phyloP scores from a whole-genome alignment of 805 yeast species.

The Myxozyma kluyveri region DNA sequence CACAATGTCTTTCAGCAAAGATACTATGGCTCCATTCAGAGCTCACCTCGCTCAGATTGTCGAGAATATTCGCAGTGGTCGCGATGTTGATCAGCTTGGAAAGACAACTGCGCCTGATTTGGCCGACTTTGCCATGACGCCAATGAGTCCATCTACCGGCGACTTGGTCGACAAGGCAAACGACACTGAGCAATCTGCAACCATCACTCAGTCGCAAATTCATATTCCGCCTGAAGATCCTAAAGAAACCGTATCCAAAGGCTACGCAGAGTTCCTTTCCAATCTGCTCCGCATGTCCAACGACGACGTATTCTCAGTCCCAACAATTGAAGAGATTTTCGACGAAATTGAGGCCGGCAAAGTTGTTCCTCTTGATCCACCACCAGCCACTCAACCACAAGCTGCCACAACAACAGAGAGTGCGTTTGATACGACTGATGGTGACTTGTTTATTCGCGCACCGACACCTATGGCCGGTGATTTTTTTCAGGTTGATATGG shows the following conservation, averaged over 20 bases:
- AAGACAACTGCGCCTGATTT: background rate
- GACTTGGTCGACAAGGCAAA: background rate
- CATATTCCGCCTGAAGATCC: too few relatives aligned
- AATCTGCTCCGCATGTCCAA: background rate
- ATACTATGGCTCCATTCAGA: background rate
- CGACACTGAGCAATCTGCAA: background rate
- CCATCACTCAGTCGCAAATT: background rate
- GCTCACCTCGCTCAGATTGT: background rate
- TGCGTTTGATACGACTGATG: too few relatives aligned
- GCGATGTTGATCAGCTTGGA: background rate
- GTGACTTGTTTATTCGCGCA: too few relatives aligned
- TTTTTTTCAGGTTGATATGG: too few relatives aligned
- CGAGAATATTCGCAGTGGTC: background rate
- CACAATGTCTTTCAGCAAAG: too few relatives aligned
- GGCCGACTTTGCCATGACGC: too few relatives aligned
- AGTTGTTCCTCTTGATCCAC: too few relatives aligned
- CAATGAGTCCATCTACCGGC: background rate
- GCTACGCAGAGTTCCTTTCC: background rate
- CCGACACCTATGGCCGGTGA: too few relatives aligned
- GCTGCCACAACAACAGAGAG: too few relatives aligned
- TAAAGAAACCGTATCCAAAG: background rate
- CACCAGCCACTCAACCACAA: too few relatives aligned
- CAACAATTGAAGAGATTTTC: slow-evolving; percentile 22
- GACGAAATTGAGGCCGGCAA: slow-evolving; percentile 25
- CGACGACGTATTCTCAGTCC: slow-evolving; percentile 5